A percentile compares a stretch with the other conserved stretches of the same genome.
Evolutionary conservation across 2,329 filamentous ascomycete genomes (phyloP).

Genomic region (Cladosporium sp.): DNA sequence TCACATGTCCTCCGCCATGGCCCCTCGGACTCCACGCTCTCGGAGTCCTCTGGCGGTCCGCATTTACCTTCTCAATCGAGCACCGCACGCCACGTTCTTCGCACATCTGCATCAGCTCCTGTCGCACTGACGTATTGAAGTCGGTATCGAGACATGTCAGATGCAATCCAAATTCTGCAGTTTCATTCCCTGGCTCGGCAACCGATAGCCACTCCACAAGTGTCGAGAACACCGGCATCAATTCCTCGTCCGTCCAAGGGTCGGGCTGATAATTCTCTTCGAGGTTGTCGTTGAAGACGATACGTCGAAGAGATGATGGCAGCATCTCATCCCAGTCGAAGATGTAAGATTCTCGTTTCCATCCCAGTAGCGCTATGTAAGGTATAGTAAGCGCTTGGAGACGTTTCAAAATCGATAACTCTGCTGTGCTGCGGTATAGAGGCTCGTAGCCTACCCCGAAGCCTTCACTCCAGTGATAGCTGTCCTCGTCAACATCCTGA

Average conservation of each 20-base stretch:
- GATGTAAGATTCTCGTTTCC: neutral
- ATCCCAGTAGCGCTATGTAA: conserved; percentile 6
- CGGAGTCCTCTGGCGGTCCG: neutral
- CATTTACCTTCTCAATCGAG: conserved; percentile 3
- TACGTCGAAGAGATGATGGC: conserved; percentile 9
- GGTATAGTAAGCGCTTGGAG: conserved; percentile 2
- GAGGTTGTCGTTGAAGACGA: conserved; percentile 4
- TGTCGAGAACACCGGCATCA: neutral
- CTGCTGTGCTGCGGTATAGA: neutral
- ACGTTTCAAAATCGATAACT: neutral
- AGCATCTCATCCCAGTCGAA: neutral
- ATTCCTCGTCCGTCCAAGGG: neutral
- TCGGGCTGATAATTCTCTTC: neutral
- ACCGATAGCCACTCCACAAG: conserved; percentile 8
- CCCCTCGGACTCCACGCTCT: neutral
- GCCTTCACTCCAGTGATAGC: neutral
- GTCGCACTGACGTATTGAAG: neutral
- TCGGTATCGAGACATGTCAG: neutral
- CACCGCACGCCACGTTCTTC: neutral
- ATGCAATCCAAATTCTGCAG: conserved; percentile 3
- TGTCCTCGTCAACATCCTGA: conserved; percentile 7
- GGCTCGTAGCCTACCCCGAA: neutral
- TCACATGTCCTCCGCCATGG: neutral
- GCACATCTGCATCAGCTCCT: conserved; percentile 5
- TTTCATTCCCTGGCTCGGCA: neutral